Evolutionary conservation across 768 basidiomycete species (phyloP).

Genomic region (Amanita exitialis): DNA sequence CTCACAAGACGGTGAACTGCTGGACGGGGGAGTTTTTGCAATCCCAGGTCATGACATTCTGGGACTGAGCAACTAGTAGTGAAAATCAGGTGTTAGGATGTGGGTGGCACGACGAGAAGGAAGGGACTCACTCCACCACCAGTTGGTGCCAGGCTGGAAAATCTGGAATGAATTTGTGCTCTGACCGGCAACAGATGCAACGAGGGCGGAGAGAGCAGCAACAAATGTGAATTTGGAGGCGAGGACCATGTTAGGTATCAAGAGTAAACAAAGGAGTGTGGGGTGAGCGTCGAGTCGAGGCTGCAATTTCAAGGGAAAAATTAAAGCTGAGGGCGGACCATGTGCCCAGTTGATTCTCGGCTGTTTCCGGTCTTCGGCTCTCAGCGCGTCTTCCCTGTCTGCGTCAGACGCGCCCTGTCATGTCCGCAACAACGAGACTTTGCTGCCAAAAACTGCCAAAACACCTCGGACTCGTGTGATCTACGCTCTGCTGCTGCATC

Average conservation of each 20-base stretch:
- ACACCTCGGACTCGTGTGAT: neutral
- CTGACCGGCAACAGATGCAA: neutral
- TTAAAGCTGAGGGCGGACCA: neutral
- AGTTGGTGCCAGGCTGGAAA: neutral
- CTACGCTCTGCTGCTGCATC: neutral
- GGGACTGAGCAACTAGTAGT: neutral
- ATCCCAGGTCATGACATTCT: constrained; percentile 6
- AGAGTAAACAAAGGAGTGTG: constrained; percentile 9
- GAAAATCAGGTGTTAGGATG: neutral
- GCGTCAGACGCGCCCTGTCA: neutral
- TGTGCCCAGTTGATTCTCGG: neutral
- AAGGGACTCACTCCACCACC: constrained; percentile 5
- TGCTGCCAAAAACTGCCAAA: no score
- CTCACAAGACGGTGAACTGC: constrained; percentile 7
- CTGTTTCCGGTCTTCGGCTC: neutral
- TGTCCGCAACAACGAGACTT: neutral
- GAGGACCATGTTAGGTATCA: constrained; percentile 5
- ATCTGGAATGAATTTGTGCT: neutral
- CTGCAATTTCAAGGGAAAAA: neutral
- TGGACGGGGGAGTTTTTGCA: constrained; percentile 3
- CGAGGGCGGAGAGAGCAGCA: constrained; percentile 1
- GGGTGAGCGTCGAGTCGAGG: neutral
- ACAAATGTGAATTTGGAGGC: neutral
- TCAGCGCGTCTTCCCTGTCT: neutral
- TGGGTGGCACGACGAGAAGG: neutral